Evolutionary conservation across 805 yeast genomes (phyloP), one percentile per base, ranked within the genome.

Genomic region (Cyberlindnera maclurae): DNA sequence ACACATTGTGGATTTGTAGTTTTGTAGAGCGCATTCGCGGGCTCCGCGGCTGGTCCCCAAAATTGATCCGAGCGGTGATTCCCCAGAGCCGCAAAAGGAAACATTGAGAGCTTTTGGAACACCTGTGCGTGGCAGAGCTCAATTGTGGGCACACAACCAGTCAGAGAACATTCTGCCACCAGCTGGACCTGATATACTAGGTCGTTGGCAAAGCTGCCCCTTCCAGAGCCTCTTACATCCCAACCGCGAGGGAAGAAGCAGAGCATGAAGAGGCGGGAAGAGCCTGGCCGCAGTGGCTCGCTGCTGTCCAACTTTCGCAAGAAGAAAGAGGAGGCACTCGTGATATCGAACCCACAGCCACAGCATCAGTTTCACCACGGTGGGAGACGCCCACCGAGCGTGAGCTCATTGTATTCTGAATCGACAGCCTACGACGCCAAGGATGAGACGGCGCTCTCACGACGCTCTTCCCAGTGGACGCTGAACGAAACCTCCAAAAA

Each of bases 221-320:
- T 20, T 20, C 8, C 24, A 20, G 24, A 20, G 24, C 8, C 15
- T 22, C 38, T 20, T 20, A 20, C 24, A 20, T 8, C 24, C 24
- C 24, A 20, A 8, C 8, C 24, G 24, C 24, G 8, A 20, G 24
- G 24, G 24, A 20, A 20, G 24, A 20, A 20, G 24, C 24, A 8
- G n/a, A n/a, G 8, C 24, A 20, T 20, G 24, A 20, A 20, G 24
- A 20, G 24, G 24, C 24, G 24, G 24, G 24, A 20, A 20, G 24
- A 20, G 24, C 24, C 24, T 20, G 24, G 24, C 24, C 24, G 24
- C 8, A 20, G 24, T 15, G 46, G 40, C 20, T 52, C 58, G 5
- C 44, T 55, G 33, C 49, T 55, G 7, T 51, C 55, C 9, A 55
- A 55, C 33, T 44, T 55, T 33, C 51, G 56, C 24, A 55, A 55